Evolutionary conservation across 1,284 basidiomycete genomes (phyloP).

Genomic region (Malassezia psittaci): DNA sequence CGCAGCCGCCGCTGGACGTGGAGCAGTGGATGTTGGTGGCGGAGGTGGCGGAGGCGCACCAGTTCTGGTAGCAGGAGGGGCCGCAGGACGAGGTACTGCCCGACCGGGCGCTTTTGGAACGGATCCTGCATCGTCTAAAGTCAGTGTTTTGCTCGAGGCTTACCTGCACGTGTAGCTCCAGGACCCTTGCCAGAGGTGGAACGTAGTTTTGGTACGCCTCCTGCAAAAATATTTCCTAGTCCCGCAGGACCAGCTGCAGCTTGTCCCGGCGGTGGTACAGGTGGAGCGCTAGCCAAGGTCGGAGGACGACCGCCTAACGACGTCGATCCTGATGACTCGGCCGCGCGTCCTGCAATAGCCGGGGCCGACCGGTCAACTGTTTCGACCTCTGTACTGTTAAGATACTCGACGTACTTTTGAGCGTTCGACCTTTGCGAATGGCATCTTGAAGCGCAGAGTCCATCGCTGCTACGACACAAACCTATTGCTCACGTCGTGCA

Average conservation of each 20-base stretch:
- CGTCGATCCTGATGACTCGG: too few relatives aligned
- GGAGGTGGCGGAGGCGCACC: too few relatives aligned
- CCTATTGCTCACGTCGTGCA: neutral
- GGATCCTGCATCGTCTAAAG: too few relatives aligned
- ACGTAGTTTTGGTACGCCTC: conserved; percentile 78
- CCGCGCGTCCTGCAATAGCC: conserved; percentile 17
- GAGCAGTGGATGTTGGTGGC: too few relatives aligned
- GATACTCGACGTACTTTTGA: conserved; percentile 25
- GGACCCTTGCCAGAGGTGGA: conserved; percentile 6
- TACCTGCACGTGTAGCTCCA: neutral
- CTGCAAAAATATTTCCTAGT: conserved; percentile 72
- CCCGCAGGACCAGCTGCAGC: conserved; percentile 49
- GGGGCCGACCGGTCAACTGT: conserved; percentile 27
- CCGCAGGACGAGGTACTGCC: too few relatives aligned
- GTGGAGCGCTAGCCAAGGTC: conserved; percentile 15
- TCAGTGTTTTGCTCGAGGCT: too few relatives aligned
- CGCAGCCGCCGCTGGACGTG: neutral
- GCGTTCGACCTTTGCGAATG: conserved; percentile 29
- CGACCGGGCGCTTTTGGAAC: too few relatives aligned
- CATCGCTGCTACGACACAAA: conserved; percentile 16
- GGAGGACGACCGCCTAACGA: conserved; percentile 6
- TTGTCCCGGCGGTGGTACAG: conserved; percentile 8
- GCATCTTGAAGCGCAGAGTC: conserved; percentile 29
- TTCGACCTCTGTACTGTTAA: conserved; percentile 20
- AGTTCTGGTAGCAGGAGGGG: too few relatives aligned